Conservation (phyloP, 495 filamentous ascomycete genomes). For the Cercophora newfieldiana region DNA sequence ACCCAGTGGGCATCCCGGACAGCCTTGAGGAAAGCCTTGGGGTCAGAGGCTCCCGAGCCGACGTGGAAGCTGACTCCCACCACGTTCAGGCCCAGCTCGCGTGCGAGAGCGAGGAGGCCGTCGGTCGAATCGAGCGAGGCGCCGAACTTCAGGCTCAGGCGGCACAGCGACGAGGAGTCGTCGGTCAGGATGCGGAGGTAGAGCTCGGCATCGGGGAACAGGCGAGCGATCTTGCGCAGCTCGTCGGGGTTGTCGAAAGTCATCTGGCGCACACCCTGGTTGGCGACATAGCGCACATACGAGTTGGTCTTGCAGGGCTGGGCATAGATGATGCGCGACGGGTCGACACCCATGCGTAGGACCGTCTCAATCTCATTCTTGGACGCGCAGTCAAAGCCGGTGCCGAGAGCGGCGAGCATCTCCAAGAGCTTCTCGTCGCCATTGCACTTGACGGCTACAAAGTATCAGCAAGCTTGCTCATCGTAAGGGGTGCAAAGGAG, state of each 20-base stretch:
- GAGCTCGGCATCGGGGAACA: constrained; percentile 85
- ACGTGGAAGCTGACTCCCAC: constrained; percentile 98
- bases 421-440: constrained; percentile 86
- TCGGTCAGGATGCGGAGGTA: constrained; percentile 94
- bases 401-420: constrained; percentile 82
- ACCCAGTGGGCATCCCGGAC: constrained; percentile 84
- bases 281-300: constrained; percentile 84
- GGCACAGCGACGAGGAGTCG: constrained; percentile 90
- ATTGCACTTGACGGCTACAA: constrained; percentile 94
- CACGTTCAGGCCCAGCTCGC: constrained; percentile 88
- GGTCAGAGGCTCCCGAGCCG: constrained; percentile 91
- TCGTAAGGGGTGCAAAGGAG: background rate
- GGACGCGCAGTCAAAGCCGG: constrained; percentile 97
- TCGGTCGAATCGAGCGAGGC: constrained; percentile 80
- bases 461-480: constrained; percentile 8
- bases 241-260: constrained; percentile 98
- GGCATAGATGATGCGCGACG: constrained; percentile 94
- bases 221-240: constrained; percentile 92
- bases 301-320: constrained; percentile 99
- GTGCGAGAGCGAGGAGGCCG: constrained; percentile 76
- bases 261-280: constrained; percentile 91
- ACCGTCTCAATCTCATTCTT: constrained; percentile 95
- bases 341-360: constrained; percentile 78
- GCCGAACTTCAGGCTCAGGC: constrained; percentile 94
- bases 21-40: constrained; percentile 81